Percentiles rank a stretch among this genome's conserved stretches.
Conservation (phyloP, 257 asterid genomes). For the Agastache rugosa region DNA sequence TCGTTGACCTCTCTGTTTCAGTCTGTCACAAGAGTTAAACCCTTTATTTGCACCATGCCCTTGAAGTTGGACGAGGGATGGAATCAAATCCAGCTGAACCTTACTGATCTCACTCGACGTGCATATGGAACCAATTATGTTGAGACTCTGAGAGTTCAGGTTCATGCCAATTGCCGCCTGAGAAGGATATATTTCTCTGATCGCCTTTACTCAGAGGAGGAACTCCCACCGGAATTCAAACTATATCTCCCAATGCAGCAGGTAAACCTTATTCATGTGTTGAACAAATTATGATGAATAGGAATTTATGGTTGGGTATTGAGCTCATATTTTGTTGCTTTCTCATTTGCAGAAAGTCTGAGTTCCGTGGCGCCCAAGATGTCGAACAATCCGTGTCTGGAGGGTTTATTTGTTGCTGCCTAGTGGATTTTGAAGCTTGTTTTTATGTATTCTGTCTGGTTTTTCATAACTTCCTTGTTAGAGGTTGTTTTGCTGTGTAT, state of each 20-base stretch:
- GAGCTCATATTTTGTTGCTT: slow-evolving; percentile 23
- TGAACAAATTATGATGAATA: not conserved
- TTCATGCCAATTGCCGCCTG: slow-evolving; percentile 90
- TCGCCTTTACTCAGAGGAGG: slow-evolving; percentile 95
- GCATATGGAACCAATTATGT: slow-evolving; percentile 97
- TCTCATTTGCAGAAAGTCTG: slow-evolving; percentile 51
- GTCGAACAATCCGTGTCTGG: not conserved
- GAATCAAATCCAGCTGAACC: slow-evolving; percentile 94
- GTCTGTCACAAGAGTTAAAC: slow-evolving; percentile 93
- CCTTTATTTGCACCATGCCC: slow-evolving; percentile 95
- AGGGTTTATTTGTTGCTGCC: slow-evolving; percentile 11
- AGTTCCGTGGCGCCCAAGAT: not conserved
- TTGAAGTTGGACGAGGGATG: slow-evolving; percentile 93
- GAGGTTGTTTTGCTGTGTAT: not conserved
- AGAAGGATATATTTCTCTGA: slow-evolving; percentile 95
- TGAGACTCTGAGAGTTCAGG: slow-evolving; percentile 91
- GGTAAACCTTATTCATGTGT: slow-evolving; percentile 44
- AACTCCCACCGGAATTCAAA: slow-evolving; percentile 97
- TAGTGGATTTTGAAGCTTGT: not conserved
- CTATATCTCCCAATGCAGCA: slow-evolving; percentile 98
- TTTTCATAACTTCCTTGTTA: not conserved
- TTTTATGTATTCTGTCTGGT: not conserved
- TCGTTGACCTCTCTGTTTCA: slow-evolving; percentile 38
- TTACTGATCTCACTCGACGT: slow-evolving; percentile 82
- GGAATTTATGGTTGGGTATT: not conserved